Base-by-base conservation (phyloP, 345 rosid genomes). In the Camelina hispida region DNA sequence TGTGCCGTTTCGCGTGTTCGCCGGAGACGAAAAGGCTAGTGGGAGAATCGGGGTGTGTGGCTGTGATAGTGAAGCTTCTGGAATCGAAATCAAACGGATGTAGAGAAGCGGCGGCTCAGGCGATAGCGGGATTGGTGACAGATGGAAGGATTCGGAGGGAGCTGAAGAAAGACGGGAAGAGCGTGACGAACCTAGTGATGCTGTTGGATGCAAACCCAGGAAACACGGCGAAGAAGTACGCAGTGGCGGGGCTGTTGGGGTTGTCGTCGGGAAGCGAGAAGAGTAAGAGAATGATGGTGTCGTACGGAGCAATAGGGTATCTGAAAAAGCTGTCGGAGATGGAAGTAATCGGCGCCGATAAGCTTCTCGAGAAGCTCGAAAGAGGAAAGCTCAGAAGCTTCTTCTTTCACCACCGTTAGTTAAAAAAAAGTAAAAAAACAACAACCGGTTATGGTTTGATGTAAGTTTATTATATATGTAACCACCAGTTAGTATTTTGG, bases 251-350 rank as follows among this genome's bases (percentile, higher is more conserved):
- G 81, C 87, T 94, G 0, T 59, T 84, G 69, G 77, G 83, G 2
- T 79, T 94, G 37, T 87, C 97, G 9, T 87, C 97, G 9, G 82
- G 93, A 10, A 82, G 96, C 74, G 88, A 85, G 83, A 95, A 90
- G 81, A 88, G 97, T 69, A 91, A 85, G 88, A 91, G 83, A 78
- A 78, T 86, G 68, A 95, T 95, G 99, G 77, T 95, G 15, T 90
- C 97, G 20, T 88, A 95, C 48, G 97, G 99, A 40, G 99, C 97
- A 2, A 90, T 92, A 1, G 99, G 99, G 37, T 95, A 95, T 68
- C 82, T 95, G 68, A 95, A 90, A 80, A 95, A 91, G 90, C 91
- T 95, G 23, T 75, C 83, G 0, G 99, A 95, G 74, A 87, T 92
- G 92, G 99, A 91, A 69, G 81, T 90, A 38, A 87, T 89, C 0